phyloP scores from a whole-genome alignment of 352 stramenopile species.

The Globisporangium cystogenes region DNA sequence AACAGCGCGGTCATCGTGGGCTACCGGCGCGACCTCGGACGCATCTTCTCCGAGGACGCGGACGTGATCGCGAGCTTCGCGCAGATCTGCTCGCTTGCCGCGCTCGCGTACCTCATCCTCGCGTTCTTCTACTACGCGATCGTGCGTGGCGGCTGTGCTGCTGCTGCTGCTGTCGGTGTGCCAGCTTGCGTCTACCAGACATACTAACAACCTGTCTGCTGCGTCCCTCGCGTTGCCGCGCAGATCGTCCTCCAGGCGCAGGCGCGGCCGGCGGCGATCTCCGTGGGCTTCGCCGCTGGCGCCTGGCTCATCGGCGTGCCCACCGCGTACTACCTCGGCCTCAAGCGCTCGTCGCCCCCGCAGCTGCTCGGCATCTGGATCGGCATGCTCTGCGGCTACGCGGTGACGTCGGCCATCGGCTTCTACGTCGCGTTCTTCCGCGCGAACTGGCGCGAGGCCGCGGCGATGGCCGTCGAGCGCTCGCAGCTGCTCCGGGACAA shows the following conservation, averaged over 20 bases:
- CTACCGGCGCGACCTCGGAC: constrained; percentile 38
- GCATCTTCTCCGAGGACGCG: constrained; percentile 65
- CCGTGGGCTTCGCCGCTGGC: constrained; percentile 46
- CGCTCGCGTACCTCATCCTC: constrained; percentile 61
- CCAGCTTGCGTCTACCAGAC: too few species aligned
- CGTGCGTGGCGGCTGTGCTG: constrained; percentile 19
- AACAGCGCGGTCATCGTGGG: constrained; percentile 45
- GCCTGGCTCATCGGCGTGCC: constrained; percentile 79
- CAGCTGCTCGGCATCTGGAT: constrained; percentile 70
- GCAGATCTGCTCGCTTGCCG: constrained; percentile 51
- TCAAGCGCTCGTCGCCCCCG: constrained; percentile 23
- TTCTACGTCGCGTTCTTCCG: constrained; percentile 50
- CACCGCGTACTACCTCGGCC: constrained; percentile 57
- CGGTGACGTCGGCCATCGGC: constrained; percentile 64
- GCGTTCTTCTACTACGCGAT: constrained; percentile 82
- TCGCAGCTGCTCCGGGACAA: constrained; percentile 34
- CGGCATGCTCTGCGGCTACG: constrained; percentile 66
- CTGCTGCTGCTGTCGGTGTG: background rate
- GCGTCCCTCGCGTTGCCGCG: constrained; percentile 1
- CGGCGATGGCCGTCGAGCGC: constrained; percentile 41
- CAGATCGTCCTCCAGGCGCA: constrained; percentile 71
- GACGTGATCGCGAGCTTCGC: constrained; percentile 57
- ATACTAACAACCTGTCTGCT: background rate
- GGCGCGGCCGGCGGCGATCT: constrained; percentile 41
- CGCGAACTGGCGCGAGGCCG: constrained; percentile 56